Percentiles rank a stretch among this genome's conserved stretches.
Evolutionary conservation across 179 eudicot species (phyloP).

Genomic region (Silene coronaria): DNA sequence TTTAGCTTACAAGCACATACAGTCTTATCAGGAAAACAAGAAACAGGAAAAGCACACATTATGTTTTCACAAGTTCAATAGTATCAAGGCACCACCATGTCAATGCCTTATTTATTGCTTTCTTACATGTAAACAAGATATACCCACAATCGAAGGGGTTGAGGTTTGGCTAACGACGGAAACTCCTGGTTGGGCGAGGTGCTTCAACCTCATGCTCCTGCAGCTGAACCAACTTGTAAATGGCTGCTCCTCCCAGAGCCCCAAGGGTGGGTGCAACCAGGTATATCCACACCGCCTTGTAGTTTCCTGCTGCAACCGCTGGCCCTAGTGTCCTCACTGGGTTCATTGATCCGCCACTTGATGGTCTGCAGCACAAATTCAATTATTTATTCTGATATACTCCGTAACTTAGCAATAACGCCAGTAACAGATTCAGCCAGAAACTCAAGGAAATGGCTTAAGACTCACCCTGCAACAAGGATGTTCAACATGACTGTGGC

Average conservation of each 20-base stretch:
- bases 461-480: constrained; percentile 48
- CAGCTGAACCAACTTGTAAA: constrained; percentile 37
- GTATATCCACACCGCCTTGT: constrained; percentile 33
- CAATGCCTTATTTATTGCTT: constrained; percentile 17
- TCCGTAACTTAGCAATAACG: not conserved
- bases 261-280: constrained; percentile 36
- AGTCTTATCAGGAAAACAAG: not conserved
- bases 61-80: not conserved
- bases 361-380: constrained; percentile 24
- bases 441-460: not conserved
- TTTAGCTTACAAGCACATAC: not conserved
- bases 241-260: constrained; percentile 37
- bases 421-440: not conserved
- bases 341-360: constrained; percentile 40
- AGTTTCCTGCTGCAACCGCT: constrained; percentile 40
- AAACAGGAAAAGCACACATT: constrained; percentile 1
- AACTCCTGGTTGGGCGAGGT: constrained; percentile 34
- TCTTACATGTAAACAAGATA: not conserved
- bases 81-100: not conserved
- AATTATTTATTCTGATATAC: not conserved
- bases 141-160: not conserved
- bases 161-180: constrained; percentile 26
- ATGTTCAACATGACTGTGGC: constrained; percentile 53
- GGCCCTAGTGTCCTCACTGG: constrained; percentile 40
- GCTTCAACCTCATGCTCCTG: constrained; percentile 36